Evolutionary conservation across 257 asterid species (phyloP).

Genomic region (Nicotiana undulata): DNA sequence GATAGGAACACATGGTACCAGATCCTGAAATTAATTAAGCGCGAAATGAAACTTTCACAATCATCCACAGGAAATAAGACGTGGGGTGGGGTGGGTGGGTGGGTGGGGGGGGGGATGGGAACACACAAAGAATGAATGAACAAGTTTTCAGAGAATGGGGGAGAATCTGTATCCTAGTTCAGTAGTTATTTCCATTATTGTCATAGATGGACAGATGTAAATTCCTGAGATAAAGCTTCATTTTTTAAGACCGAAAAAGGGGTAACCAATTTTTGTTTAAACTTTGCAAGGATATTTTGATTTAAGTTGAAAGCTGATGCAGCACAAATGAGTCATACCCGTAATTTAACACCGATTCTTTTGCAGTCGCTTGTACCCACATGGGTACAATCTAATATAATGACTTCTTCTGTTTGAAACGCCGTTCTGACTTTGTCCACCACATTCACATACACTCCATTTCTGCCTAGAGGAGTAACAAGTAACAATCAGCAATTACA

Average conservation of each 20-base stretch:
- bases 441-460: constrained; percentile 81
- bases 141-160: background rate
- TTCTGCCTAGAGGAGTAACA: constrained; percentile 36
- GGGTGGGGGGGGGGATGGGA: background rate
- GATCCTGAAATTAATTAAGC: constrained; percentile 41
- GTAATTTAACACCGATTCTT: constrained; percentile 77
- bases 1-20: constrained; percentile 83
- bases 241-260: background rate
- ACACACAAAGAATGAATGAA: background rate
- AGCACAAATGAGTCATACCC: constrained; percentile 35
- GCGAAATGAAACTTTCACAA: background rate
- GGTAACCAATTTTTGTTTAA: background rate
- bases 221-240: background rate
- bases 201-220: background rate
- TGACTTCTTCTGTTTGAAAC: constrained; percentile 65
- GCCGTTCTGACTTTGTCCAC: constrained; percentile 69
- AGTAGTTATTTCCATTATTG: background rate
- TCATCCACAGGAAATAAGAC: background rate
- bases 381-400: constrained; percentile 66
- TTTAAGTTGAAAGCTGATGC: background rate
- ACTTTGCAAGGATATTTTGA: background rate
- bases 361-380: constrained; percentile 88
- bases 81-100: background rate
- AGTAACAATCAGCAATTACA: background rate
- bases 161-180: background rate